These are phyloP conservation scores for Plasmodium billcollinsi DNA, from an alignment of 169 alveolate species.

Conservation along the genomic window DNA sequence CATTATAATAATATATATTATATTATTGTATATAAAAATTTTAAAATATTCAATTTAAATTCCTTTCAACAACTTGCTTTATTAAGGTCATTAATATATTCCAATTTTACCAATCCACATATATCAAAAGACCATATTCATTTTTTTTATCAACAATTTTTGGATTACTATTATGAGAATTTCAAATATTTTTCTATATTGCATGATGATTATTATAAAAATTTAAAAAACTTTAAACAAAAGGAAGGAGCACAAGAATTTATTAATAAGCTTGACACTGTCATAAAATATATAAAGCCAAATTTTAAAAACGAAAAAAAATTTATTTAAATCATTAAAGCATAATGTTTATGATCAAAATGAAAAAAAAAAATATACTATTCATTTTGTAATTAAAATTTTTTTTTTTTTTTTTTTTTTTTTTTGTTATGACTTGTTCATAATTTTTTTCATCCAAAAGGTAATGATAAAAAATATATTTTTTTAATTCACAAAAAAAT, in stretches of 20 bases:
- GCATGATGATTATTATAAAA: conserved; percentile 21
- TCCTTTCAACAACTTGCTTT: conserved; percentile 35
- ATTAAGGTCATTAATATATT: conserved; percentile 14
- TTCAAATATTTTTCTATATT: conserved; percentile 37
- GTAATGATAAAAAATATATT: not conserved
- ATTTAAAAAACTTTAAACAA: not conserved
- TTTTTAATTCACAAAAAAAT: not conserved
- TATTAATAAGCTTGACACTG: conserved; percentile 25
- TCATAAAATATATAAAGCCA: conserved; percentile 21
- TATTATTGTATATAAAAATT: conserved; percentile 26
- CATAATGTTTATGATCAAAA: too few relatives aligned
- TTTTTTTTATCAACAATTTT: conserved; percentile 24
- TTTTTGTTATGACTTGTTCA: too few relatives aligned
- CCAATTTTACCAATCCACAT: conserved; percentile 37
- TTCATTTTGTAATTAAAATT: too few relatives aligned
- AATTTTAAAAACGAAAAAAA: conserved; percentile 7
- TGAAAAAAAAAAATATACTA: too few relatives aligned
- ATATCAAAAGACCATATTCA: conserved; percentile 30
- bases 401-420: too few relatives aligned
- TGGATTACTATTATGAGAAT: conserved; percentile 18
- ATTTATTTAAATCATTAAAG: not conserved
- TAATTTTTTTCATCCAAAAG: not conserved
- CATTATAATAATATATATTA: conserved; percentile 62
- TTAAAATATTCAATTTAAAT: conserved; percentile 18
- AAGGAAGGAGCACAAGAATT: conserved; percentile 10